Conservation (phyloP, 805 yeast species). For the Starmerella vaccinii region DNA sequence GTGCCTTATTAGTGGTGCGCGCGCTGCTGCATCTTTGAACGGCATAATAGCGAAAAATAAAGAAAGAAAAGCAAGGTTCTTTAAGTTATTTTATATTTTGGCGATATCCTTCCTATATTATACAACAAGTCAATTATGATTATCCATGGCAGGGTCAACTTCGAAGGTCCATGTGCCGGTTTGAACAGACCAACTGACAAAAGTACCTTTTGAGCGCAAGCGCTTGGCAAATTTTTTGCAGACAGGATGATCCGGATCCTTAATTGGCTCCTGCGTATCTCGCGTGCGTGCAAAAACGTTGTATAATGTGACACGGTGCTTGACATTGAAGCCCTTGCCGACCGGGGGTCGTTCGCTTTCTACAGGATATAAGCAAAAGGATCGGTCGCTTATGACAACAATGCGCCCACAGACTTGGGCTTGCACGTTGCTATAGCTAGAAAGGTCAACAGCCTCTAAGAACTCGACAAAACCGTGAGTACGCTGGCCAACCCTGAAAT, state of each 20-base stretch:
- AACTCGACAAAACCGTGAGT: conserved; percentile 72
- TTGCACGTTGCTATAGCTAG: conserved; percentile 46
- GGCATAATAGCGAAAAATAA: background rate
- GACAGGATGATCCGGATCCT: conserved; percentile 65
- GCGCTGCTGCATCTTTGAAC: too few species aligned
- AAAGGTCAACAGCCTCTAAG: conserved; percentile 70
- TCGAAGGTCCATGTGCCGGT: conserved; percentile 40
- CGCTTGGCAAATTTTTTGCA: conserved; percentile 59
- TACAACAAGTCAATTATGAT: background rate
- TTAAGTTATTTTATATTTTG: background rate
- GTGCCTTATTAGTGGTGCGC: background rate
- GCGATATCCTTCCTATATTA: background rate
- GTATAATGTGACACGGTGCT: conserved; percentile 61
- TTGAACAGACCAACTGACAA: conserved; percentile 65
- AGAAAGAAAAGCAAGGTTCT: background rate
- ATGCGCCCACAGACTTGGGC: conserved; percentile 57
- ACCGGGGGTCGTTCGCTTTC: conserved; percentile 47
- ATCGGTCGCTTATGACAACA: conserved; percentile 49
- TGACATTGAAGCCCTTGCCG: conserved; percentile 78
- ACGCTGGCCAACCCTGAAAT: conserved; percentile 68
- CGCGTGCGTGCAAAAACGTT: conserved; percentile 72
- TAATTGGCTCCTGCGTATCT: conserved; percentile 60
- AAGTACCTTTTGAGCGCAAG: conserved; percentile 51
- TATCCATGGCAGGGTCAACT: conserved; percentile 18
- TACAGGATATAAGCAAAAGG: conserved; percentile 66